A percentile compares a stretch with the other conserved stretches of the same genome.
These are phyloP conservation scores for Oryza rufipogon DNA, from an alignment of 176 grass and related monocot species.

Conservation along the genomic window DNA sequence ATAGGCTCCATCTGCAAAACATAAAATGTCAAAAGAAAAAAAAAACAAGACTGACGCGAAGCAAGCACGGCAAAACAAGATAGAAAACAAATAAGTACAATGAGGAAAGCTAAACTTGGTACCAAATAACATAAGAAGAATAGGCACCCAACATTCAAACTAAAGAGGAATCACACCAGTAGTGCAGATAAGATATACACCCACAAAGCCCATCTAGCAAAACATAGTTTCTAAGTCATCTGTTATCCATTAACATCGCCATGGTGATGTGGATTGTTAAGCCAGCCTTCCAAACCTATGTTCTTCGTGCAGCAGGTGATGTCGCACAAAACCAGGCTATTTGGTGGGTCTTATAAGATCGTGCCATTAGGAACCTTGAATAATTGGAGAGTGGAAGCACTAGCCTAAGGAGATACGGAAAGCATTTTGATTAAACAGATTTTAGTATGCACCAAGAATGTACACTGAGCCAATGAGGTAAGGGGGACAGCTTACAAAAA, in stretches of 20 bases:
- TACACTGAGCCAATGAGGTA: not conserved
- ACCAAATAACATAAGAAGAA: not conserved
- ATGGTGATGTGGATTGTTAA: not conserved
- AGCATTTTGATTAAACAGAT: not conserved
- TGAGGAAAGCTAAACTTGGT: not conserved
- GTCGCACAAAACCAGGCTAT: not conserved
- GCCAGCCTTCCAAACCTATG: not conserved
- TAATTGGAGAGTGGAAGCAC: not conserved
- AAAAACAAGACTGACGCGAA: constrained; percentile 40
- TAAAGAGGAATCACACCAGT: not conserved
- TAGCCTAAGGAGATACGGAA: not conserved
- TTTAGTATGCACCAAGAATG: not conserved
- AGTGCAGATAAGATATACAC: not conserved
- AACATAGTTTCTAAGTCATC: constrained; percentile 26
- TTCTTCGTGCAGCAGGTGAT: not conserved
- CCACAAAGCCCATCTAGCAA: not conserved
- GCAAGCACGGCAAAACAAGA: constrained; percentile 41
- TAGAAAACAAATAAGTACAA: not conserved
- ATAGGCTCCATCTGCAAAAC: constrained; percentile 94
- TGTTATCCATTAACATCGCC: not conserved
- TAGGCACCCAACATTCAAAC: not conserved
- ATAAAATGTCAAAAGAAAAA: constrained; percentile 60
- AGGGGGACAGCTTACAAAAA: not conserved
- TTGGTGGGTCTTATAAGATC: not conserved
- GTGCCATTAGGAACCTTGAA: constrained; percentile 26